Conservation (phyloP, 228 moss, liverwort and hornwort species). For the Sphagnum fallax region DNA sequence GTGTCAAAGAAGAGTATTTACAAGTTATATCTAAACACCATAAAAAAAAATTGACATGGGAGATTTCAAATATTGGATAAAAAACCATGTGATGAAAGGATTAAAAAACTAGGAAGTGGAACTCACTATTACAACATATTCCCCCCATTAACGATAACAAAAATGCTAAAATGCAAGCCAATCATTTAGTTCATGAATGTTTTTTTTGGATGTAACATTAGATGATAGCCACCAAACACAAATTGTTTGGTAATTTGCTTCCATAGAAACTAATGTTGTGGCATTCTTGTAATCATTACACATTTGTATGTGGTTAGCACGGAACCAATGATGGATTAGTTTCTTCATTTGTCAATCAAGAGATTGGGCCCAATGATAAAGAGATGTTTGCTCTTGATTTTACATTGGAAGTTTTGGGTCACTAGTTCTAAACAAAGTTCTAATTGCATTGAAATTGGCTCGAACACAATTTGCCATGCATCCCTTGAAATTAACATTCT, state of each 20-base stretch:
- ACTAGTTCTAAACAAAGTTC: background rate
- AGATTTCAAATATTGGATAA: background rate
- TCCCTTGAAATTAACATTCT: background rate
- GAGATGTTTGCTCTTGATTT: background rate
- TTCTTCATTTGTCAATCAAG: background rate
- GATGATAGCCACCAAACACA: background rate
- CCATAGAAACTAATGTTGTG: background rate
- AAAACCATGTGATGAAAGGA: background rate
- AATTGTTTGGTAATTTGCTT: background rate
- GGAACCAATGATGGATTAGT: background rate
- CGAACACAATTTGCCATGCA: background rate
- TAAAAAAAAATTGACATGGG: background rate
- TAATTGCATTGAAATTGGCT: background rate
- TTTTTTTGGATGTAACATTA: background rate
- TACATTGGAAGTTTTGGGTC: background rate
- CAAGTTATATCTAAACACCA: too few relatives aligned
- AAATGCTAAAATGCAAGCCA: background rate
- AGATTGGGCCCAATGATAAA: background rate
- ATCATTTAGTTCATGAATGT: background rate
- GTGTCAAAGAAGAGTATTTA: background rate
- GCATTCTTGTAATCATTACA: background rate
- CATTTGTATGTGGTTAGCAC: background rate
- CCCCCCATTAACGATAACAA: background rate
- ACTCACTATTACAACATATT: background rate
- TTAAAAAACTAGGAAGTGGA: background rate